A percentile compares a stretch with the other conserved stretches of the same genome.
Evolutionary conservation across 2,329 filamentous ascomycete species (phyloP).

Genomic region (Aspergillus latus): DNA sequence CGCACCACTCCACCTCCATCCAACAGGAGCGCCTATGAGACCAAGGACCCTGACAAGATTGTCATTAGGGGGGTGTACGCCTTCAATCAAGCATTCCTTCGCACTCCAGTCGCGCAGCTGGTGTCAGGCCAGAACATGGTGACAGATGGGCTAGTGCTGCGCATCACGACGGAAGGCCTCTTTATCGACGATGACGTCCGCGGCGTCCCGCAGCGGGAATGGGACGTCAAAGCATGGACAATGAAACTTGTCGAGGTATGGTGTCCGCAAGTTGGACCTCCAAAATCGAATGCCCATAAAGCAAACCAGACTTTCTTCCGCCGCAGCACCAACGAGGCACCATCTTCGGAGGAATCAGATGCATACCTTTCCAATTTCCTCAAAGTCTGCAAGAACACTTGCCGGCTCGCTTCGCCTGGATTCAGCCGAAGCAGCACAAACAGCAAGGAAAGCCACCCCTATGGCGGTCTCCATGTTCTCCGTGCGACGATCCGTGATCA

Average conservation of each 20-base stretch:
- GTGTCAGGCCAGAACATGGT: constrained; percentile 80
- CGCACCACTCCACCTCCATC: constrained; percentile 81
- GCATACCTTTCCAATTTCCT: constrained; percentile 63
- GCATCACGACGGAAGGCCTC: constrained; percentile 88
- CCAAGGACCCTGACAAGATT: constrained; percentile 92
- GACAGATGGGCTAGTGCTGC: constrained; percentile 87
- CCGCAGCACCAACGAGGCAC: constrained; percentile 49
- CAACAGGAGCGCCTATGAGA: constrained; percentile 74
- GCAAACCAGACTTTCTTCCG: constrained; percentile 35
- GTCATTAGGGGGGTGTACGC: constrained; percentile 90
- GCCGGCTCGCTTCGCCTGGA: constrained; percentile 50
- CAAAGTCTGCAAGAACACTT: constrained; percentile 64
- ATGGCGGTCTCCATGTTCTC: constrained; percentile 55
- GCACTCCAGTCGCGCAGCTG: constrained; percentile 86
- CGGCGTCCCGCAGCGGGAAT: constrained; percentile 89
- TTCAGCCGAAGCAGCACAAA: constrained; percentile 31
- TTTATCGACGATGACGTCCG: constrained; percentile 97
- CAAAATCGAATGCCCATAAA: constrained; percentile 33
- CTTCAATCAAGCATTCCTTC: constrained; percentile 85
- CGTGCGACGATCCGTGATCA: constrained; percentile 59
- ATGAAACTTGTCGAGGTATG: constrained; percentile 89
- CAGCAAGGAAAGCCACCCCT: constrained; percentile 8
- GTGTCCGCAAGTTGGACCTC: constrained; percentile 62
- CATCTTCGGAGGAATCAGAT: constrained; percentile 66
- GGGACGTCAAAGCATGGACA: constrained; percentile 98